These are phyloP conservation scores for Trichophyton schoenleinii DNA, from an alignment of 2,329 filamentous ascomycete species.

Conservation along the genomic window DNA sequence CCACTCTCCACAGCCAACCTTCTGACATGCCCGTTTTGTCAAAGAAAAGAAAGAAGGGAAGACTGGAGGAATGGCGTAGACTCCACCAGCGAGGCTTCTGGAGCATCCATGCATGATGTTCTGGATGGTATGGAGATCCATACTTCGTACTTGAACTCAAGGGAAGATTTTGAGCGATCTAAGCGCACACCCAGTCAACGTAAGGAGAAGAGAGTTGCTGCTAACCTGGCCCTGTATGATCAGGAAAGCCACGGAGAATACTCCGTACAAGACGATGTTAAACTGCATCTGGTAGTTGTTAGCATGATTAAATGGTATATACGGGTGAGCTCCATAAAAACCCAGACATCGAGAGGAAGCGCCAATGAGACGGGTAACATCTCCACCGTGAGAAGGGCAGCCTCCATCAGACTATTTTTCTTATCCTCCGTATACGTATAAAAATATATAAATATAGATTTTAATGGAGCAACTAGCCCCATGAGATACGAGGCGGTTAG, in stretches of 20 bases:
- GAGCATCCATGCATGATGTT: conserved; percentile 2
- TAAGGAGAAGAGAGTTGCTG: not conserved
- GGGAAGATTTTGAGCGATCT: not conserved
- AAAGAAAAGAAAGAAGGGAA: not conserved
- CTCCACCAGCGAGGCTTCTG: not conserved
- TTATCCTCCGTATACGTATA: not conserved
- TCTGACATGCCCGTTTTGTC: not conserved
- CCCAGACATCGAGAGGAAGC: not conserved
- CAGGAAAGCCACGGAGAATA: not conserved
- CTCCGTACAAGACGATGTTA: not conserved
- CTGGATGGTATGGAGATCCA: not conserved
- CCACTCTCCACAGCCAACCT: not conserved
- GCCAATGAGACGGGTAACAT: not conserved
- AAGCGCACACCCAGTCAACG: not conserved
- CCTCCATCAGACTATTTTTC: not conserved
- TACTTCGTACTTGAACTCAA: not conserved
- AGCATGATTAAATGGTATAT: not conserved
- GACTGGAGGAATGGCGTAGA: not conserved
- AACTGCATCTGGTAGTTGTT: not conserved
- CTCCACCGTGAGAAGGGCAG: not conserved
- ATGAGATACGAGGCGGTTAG: conserved; percentile 1
- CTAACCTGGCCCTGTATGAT: not conserved
- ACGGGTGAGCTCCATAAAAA: not conserved
- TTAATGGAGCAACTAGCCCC: not conserved
- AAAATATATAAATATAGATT: not conserved